A percentile compares a stretch with the other conserved stretches of the same genome.
Evolutionary conservation across 2,329 filamentous ascomycete genomes (phyloP).

Genomic region (Fusarium longipes): DNA sequence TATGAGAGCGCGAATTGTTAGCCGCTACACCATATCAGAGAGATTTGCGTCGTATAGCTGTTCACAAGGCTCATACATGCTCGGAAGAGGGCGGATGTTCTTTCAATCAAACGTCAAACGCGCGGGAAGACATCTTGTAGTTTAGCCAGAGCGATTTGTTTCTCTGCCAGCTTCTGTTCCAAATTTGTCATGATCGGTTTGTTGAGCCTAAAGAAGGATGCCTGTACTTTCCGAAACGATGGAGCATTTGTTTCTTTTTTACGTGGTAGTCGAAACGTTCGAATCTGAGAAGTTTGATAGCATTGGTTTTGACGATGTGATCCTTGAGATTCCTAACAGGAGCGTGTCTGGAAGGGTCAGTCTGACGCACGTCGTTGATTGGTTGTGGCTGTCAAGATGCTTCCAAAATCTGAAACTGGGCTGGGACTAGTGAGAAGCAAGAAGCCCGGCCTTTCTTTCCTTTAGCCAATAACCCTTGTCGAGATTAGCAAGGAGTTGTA

Average conservation of each 20-base stretch:
- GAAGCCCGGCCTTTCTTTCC: conserved; percentile 5
- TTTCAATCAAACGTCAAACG: conserved; percentile 29
- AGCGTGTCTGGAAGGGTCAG: conserved; percentile 1
- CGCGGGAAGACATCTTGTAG: not conserved
- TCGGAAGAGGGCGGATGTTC: conserved; percentile 17
- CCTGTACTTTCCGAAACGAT: conserved; percentile 7
- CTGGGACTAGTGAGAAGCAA: conserved; percentile 29
- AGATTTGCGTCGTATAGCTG: too few species aligned
- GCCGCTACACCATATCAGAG: too few species aligned
- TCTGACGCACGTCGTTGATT: conserved; percentile 11
- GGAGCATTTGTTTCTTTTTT: conserved; percentile 13
- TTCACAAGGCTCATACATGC: conserved; percentile 18
- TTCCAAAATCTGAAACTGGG: conserved; percentile 34
- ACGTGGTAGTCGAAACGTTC: conserved; percentile 10
- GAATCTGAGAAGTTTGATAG: conserved; percentile 1
- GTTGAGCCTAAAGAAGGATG: conserved; percentile 1
- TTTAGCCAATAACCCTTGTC: conserved; percentile 10
- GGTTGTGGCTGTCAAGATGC: conserved; percentile 16
- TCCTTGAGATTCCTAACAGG: conserved; percentile 12
- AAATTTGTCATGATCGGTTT: conserved; percentile 22
- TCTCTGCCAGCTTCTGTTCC: conserved; percentile 10
- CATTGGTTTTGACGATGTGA: conserved; percentile 1
- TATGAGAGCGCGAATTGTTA: too few species aligned
- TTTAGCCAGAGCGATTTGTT: conserved; percentile 6
- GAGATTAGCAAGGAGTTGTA: conserved; percentile 31